A percentile compares a stretch with the other conserved stretches of the same genome.
phyloP scores from a whole-genome alignment of 257 asterid species.

The Plantago elongata region DNA sequence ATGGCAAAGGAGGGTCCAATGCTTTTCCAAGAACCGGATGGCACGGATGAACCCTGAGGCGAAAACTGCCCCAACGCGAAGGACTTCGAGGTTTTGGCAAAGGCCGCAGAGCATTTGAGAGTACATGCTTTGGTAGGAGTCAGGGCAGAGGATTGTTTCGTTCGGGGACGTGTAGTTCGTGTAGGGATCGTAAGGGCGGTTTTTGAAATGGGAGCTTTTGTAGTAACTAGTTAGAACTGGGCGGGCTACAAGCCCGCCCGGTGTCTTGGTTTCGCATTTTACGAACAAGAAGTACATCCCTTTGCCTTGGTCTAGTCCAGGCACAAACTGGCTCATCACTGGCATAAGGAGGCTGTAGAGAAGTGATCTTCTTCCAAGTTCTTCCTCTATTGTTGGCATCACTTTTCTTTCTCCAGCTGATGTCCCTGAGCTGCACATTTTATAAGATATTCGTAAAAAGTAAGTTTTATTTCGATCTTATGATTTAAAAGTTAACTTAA shows the following conservation, averaged over 20 bases:
- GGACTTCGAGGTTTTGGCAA: slow-evolving; percentile 52
- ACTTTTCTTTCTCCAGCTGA: slow-evolving; percentile 86
- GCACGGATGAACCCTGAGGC: slow-evolving; percentile 94
- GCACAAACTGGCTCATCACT: slow-evolving; percentile 74
- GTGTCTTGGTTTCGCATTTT: slow-evolving; percentile 72
- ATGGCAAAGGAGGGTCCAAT: slow-evolving; percentile 58
- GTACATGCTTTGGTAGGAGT: slow-evolving; percentile 90
- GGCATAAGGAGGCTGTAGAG: slow-evolving; percentile 92
- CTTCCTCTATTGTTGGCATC: slow-evolving; percentile 92
- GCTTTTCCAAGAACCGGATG: slow-evolving; percentile 67
- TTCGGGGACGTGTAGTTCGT: slow-evolving; percentile 93
- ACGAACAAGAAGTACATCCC: slow-evolving; percentile 85
- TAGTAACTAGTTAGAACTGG: slow-evolving; percentile 86
- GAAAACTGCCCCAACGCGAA: slow-evolving; percentile 92
- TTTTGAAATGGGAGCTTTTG: slow-evolving; percentile 73
- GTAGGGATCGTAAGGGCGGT: slow-evolving; percentile 77
- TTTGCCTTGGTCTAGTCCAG: slow-evolving; percentile 71
- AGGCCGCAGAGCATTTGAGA: slow-evolving; percentile 94
- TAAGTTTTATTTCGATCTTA: slow-evolving; percentile 4
- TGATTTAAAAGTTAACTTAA: neutral
- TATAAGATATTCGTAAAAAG: slow-evolving; percentile 4
- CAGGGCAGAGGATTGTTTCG: slow-evolving; percentile 74
- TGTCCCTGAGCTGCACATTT: slow-evolving; percentile 63
- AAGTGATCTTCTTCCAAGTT: slow-evolving; percentile 56
- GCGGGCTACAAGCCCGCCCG: slow-evolving; percentile 74